These are phyloP conservation scores for Chaetomium sp. DNA, from an alignment of 2,329 filamentous ascomycete species.

Conservation along the genomic window DNA sequence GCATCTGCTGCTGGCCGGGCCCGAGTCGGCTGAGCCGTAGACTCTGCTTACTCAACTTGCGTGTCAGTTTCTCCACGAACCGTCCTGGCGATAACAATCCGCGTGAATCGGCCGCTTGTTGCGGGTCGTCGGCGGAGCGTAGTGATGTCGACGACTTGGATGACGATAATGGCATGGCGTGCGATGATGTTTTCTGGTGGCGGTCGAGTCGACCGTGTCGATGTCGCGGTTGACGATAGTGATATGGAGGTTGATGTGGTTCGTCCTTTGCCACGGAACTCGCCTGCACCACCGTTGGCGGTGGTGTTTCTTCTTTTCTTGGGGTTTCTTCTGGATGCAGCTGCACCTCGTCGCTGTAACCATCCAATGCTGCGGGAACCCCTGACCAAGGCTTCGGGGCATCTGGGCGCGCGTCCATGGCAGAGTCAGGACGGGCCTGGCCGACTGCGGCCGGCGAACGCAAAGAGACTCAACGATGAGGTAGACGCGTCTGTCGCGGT, in stretches of 20 bases:
- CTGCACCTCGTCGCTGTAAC: conserved; percentile 1
- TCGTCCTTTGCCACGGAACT: neutral
- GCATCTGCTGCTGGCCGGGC: conserved; percentile 1
- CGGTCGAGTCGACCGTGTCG: no score
- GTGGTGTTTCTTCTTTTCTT: neutral
- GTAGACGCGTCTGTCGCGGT: neutral
- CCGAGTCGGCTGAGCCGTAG: conserved; percentile 10
- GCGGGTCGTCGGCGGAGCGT: neutral
- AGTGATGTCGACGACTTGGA: neutral
- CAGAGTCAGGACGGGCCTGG: neutral
- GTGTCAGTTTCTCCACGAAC: conserved; percentile 17
- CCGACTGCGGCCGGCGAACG: conserved; percentile 7
- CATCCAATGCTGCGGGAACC: neutral
- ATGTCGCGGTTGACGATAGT: conserved; percentile 2
- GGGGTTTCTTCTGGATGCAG: neutral
- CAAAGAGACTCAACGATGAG: neutral
- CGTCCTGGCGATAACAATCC: conserved; percentile 1
- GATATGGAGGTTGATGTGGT: conserved; percentile 3
- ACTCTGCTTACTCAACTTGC: conserved; percentile 22
- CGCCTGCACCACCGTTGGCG: neutral
- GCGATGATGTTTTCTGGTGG: neutral
- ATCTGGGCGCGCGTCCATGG: conserved; percentile 2
- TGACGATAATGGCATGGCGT: neutral
- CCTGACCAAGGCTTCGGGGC: neutral
- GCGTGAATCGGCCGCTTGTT: neutral